These are phyloP conservation scores for Musa schizocarpa DNA, from an alignment of 176 grass and related monocot species.

Conservation along the genomic window DNA sequence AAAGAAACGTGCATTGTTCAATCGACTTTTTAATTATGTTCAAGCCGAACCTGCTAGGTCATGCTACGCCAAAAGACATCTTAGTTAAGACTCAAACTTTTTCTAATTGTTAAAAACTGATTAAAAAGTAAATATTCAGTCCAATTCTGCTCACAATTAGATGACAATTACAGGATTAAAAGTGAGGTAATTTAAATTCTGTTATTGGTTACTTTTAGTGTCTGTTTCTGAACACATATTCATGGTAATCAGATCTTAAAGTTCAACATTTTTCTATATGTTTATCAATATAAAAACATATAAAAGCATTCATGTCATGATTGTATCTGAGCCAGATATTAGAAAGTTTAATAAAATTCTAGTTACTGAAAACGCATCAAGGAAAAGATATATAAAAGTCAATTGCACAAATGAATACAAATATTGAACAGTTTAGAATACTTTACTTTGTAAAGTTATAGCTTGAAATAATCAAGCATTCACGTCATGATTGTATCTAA, in stretches of 20 bases:
- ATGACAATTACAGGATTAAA: neutral
- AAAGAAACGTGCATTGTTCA: too few relatives aligned
- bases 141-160: neutral
- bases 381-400: too few relatives aligned
- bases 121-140: neutral
- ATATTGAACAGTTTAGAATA: too few relatives aligned
- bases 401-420: too few relatives aligned
- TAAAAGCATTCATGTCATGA: neutral
- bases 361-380: too few relatives aligned
- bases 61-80: too few relatives aligned
- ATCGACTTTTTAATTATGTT: too few relatives aligned
- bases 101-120: neutral
- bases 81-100: too few relatives aligned
- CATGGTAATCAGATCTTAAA: neutral
- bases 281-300: neutral
- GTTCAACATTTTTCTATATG: neutral
- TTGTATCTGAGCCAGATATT: neutral
- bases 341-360: too few relatives aligned
- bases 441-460: too few relatives aligned
- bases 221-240: neutral
- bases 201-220: neutral
- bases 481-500: neutral
- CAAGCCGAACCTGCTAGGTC: too few relatives aligned
- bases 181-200: neutral
- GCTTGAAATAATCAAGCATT: neutral